A percentile compares a stretch with the other conserved stretches of the same genome.
These are phyloP conservation scores for Madurella mycetomatis DNA, from an alignment of 2,329 filamentous ascomycete species.

Conservation along the genomic window DNA sequence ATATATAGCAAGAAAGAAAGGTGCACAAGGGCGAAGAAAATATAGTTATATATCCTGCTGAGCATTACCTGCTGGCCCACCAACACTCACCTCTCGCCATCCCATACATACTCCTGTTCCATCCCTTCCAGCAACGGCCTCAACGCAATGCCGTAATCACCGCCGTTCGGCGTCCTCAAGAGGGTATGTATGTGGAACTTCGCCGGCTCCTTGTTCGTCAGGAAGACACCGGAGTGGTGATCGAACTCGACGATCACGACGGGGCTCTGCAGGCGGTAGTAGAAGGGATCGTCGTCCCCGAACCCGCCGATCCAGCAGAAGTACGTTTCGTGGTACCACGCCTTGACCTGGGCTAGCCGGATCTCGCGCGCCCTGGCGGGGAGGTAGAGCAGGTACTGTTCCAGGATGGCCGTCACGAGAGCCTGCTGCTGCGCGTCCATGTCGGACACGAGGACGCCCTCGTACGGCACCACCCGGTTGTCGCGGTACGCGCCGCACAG, in stretches of 20 bases:
- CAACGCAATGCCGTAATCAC: slow-evolving; percentile 65
- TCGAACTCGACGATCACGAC: slow-evolving; percentile 74
- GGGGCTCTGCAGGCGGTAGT: slow-evolving; percentile 72
- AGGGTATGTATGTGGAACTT: slow-evolving; percentile 79
- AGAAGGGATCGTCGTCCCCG: slow-evolving; percentile 65
- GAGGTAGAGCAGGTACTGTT: slow-evolving; percentile 65
- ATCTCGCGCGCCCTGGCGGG: slow-evolving; percentile 51
- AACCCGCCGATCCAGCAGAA: slow-evolving; percentile 75
- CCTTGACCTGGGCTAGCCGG: slow-evolving; percentile 50
- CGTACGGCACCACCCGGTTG: slow-evolving; percentile 70
- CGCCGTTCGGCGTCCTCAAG: slow-evolving; percentile 66
- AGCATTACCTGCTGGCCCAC: not conserved
- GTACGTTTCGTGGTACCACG: slow-evolving; percentile 65
- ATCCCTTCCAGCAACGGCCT: slow-evolving; percentile 34
- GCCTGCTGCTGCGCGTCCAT: slow-evolving; percentile 47
- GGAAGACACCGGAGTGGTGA: slow-evolving; percentile 73
- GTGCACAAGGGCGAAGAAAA: too few species aligned
- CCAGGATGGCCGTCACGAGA: slow-evolving; percentile 54
- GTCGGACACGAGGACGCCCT: slow-evolving; percentile 56
- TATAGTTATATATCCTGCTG: too few species aligned
- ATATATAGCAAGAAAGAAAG: too few species aligned
- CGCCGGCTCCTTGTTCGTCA: slow-evolving; percentile 66
- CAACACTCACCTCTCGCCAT: slow-evolving; percentile 26
- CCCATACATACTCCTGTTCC: slow-evolving; percentile 41
- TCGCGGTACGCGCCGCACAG: slow-evolving; percentile 74